Conservation (phyloP, 2,329 filamentous ascomycete genomes). For the Epichloe bromicola region DNA sequence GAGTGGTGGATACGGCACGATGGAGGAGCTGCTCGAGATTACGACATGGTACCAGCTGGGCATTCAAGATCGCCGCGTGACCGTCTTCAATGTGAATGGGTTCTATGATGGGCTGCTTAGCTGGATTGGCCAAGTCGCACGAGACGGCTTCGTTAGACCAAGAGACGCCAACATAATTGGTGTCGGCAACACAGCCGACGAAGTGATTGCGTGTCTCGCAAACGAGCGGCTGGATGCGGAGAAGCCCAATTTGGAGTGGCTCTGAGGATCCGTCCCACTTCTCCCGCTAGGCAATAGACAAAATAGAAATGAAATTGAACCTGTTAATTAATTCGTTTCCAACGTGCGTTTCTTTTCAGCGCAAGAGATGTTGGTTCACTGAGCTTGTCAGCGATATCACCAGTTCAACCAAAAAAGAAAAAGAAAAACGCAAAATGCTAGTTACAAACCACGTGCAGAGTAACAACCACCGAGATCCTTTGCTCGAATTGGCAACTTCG, state of each 20-base stretch:
- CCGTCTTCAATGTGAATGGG: constrained; percentile 72
- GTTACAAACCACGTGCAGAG: no score
- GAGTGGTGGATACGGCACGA: constrained; percentile 77
- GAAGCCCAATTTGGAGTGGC: background rate
- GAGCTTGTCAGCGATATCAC: no score
- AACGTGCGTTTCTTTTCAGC: no score
- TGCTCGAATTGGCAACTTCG: no score
- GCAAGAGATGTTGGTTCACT: no score
- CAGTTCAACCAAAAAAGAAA: no score
- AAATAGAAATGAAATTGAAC: no score
- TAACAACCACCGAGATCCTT: no score
- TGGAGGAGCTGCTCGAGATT: constrained; percentile 86
- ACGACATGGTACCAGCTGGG: constrained; percentile 91
- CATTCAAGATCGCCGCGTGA: constrained; percentile 67
- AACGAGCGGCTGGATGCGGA: background rate
- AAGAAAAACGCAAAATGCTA: no score
- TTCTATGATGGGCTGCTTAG: constrained; percentile 78
- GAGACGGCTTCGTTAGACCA: constrained; percentile 55
- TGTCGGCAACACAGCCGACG: background rate
- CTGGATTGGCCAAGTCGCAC: constrained; percentile 65
- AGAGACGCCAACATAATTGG: background rate
- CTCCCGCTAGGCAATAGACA: no score
- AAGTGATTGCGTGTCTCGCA: background rate
- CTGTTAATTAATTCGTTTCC: no score
- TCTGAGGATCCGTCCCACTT: background rate